Percentiles rank a stretch among this genome's conserved stretches.
Conservation (phyloP, 129 eudicot species). For the Glebionis coronaria region DNA sequence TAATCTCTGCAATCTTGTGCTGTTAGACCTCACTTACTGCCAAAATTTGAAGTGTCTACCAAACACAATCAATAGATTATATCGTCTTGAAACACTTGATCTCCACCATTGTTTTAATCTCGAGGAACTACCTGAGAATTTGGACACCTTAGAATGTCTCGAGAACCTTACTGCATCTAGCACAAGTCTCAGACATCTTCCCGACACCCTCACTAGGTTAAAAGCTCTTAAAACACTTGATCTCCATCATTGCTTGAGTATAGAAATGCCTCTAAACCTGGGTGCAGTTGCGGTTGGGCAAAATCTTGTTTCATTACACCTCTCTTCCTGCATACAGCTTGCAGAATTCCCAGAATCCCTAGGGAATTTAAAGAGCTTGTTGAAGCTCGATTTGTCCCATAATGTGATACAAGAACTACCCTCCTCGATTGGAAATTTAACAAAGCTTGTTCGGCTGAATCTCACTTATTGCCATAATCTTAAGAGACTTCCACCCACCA, state of each 20-base stretch:
- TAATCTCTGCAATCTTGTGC: conserved; percentile 21
- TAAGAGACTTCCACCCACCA: not conserved
- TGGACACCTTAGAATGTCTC: conserved; percentile 9
- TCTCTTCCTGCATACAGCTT: conserved; percentile 19
- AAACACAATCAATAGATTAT: conserved; percentile 3
- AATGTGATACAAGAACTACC: conserved; percentile 25
- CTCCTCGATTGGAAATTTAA: conserved; percentile 18
- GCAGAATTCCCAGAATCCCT: conserved; percentile 10
- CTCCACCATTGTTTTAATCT: conserved; percentile 20
- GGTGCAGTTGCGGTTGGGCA: conserved; percentile 1
- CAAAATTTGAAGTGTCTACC: conserved; percentile 20
- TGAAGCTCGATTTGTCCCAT: conserved; percentile 20
- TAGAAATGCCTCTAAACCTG: conserved; percentile 16
- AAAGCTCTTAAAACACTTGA: conserved; percentile 5
- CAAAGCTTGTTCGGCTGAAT: conserved; percentile 14
- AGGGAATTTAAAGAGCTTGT: conserved; percentile 1
- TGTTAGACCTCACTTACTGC: conserved; percentile 16
- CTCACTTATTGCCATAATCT: conserved; percentile 18
- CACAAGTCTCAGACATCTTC: conserved; percentile 10
- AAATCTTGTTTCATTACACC: conserved; percentile 16
- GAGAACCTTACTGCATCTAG: conserved; percentile 17
- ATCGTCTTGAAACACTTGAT: conserved; percentile 15
- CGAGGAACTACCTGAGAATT: conserved; percentile 5
- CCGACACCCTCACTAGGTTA: conserved; percentile 8
- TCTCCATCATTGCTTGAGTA: conserved; percentile 21